These are phyloP conservation scores for Luffa acutangula DNA, from an alignment of 306 rosid genomes.

Conservation along the genomic window DNA sequence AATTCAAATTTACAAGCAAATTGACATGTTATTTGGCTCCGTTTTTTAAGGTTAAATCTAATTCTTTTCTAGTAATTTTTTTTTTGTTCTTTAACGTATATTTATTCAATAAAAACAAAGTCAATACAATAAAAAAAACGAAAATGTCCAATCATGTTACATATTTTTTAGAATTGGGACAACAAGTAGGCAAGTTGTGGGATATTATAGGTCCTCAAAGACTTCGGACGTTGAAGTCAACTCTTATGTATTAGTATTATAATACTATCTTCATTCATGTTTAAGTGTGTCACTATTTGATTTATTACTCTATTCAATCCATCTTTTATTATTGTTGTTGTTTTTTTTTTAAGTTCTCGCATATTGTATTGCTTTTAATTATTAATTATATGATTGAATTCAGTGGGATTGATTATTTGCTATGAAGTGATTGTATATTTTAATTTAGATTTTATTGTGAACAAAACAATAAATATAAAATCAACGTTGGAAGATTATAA, in stretches of 20 bases:
- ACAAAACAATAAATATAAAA: too few species aligned
- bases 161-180: neutral
- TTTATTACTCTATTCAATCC: too few species aligned
- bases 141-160: neutral
- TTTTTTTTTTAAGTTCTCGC: too few species aligned
- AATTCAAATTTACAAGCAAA: neutral
- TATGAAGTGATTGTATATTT: too few species aligned
- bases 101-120: neutral
- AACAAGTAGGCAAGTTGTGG: neutral
- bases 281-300: neutral
- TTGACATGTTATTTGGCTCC: neutral
- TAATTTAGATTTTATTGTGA: too few species aligned
- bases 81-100: neutral
- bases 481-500: too few species aligned
- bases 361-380: too few species aligned
- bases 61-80: neutral
- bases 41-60: neutral
- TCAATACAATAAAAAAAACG: neutral
- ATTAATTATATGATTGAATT: too few species aligned
- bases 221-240: neutral
- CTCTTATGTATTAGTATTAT: neutral
- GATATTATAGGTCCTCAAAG: neutral
- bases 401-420: too few species aligned
- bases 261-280: neutral
- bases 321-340: too few species aligned